phyloP scores from a whole-genome alignment of 331 rosid species.

The Phaseolus coccineus region DNA sequence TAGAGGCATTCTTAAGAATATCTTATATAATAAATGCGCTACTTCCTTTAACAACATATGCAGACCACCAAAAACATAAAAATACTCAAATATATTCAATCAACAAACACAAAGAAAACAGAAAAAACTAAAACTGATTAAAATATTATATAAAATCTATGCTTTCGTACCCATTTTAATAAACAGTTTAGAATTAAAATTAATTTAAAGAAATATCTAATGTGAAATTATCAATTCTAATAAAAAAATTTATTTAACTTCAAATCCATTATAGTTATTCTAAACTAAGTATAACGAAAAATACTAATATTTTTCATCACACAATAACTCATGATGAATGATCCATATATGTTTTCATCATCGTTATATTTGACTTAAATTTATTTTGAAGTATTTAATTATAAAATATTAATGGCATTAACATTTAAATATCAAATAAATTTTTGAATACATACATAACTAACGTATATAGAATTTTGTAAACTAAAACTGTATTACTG shows the following conservation, averaged over 20 bases:
- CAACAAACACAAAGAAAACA: neutral
- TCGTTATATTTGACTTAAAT: neutral
- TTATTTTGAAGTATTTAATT: neutral
- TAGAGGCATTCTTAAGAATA: slow-evolving; percentile 3
- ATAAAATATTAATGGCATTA: neutral
- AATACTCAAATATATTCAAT: neutral
- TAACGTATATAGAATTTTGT: no score
- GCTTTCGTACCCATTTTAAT: no score
- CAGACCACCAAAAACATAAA: neutral
- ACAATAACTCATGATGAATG: neutral
- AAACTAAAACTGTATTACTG: no score
- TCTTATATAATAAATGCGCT: neutral
- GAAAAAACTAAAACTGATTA: no score
- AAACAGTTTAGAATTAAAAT: no score
- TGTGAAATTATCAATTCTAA: no score
- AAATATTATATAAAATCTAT: no score
- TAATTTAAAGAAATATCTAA: no score
- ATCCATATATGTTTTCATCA: neutral
- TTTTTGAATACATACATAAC: no score
- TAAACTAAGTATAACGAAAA: neutral
- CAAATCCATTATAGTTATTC: neutral
- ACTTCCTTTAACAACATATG: neutral
- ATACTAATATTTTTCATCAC: neutral
- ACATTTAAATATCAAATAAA: no score
- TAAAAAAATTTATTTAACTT: no score